These are phyloP conservation scores for Boletus pseudo-olivaceus DNA, from an alignment of 768 basidiomycete genomes.

Conservation along the genomic window DNA sequence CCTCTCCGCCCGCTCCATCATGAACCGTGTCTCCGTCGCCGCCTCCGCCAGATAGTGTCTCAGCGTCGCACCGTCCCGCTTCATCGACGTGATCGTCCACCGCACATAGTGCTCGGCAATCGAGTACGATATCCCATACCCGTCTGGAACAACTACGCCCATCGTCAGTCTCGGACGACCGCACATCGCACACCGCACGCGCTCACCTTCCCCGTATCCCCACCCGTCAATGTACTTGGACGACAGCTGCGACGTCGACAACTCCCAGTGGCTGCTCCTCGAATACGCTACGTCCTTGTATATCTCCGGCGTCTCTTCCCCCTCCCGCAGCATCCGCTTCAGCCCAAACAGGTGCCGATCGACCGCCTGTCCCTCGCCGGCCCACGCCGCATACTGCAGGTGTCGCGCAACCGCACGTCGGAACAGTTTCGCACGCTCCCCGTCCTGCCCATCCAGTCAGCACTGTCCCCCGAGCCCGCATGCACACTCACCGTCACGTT, in stretches of 20 bases:
- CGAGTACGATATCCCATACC: constrained; percentile 88
- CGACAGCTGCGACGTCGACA: constrained; percentile 86
- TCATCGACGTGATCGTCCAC: constrained; percentile 85
- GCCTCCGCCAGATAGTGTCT: constrained; percentile 76
- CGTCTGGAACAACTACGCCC: constrained; percentile 75
- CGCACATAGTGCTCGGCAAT: constrained; percentile 82
- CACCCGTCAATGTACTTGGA: constrained; percentile 85
- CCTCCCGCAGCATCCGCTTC: constrained; percentile 72
- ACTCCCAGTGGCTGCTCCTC: constrained; percentile 83
- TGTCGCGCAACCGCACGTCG: constrained; percentile 76
- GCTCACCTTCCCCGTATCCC: constrained; percentile 91
- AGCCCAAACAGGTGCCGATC: constrained; percentile 95
- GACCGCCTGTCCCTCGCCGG: constrained; percentile 91
- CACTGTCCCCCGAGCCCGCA: neutral
- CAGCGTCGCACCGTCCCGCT: constrained; percentile 48
- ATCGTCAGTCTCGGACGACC: constrained; percentile 7
- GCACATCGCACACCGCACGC: neutral
- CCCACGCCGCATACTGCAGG: constrained; percentile 84
- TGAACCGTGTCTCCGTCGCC: constrained; percentile 68
- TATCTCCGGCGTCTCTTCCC: constrained; percentile 68
- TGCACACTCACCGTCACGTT: constrained; percentile 40
- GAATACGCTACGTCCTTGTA: constrained; percentile 71
- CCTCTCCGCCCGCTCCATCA: constrained; percentile 60
- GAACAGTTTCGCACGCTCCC: constrained; percentile 63
- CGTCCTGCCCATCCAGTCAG: constrained; percentile 38